phyloP scores from a whole-genome alignment of 352 stramenopile genomes.

The Phytophthora rubi region DNA sequence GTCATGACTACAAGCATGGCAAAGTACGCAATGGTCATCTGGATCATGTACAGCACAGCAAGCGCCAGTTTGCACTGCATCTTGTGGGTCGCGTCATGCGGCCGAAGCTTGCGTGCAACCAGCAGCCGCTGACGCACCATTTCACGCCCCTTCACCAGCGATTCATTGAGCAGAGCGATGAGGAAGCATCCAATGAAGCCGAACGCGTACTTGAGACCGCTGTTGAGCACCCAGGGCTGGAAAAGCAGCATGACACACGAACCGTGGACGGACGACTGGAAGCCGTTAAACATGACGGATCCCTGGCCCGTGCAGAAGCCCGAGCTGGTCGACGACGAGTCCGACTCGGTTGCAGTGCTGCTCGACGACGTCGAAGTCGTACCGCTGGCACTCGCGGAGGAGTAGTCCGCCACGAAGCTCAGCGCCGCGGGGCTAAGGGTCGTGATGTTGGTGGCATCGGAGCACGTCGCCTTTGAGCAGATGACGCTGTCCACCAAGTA shows the following conservation, averaged over 20 bases:
- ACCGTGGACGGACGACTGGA: constrained; percentile 75
- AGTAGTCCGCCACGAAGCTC: constrained; percentile 39
- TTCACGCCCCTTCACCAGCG: constrained; percentile 63
- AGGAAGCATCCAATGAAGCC: constrained; percentile 74
- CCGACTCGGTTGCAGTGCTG: constrained; percentile 28
- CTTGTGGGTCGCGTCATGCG: constrained; percentile 62
- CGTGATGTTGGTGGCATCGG: constrained; percentile 67
- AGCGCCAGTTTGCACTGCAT: constrained; percentile 68
- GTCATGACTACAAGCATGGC: constrained; percentile 87
- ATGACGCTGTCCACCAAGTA: constrained; percentile 61
- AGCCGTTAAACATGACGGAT: constrained; percentile 86
- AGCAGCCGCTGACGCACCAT: constrained; percentile 56
- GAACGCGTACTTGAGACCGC: constrained; percentile 71
- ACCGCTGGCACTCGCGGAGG: constrained; percentile 26
- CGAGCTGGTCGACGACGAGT: constrained; percentile 32
- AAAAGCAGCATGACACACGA: constrained; percentile 83
- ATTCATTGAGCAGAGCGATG: constrained; percentile 73
- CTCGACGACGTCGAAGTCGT: constrained; percentile 29
- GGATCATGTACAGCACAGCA: constrained; percentile 74
- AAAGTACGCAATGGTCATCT: constrained; percentile 87
- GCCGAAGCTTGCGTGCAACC: constrained; percentile 38
- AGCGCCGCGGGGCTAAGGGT: constrained; percentile 55
- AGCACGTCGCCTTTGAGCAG: constrained; percentile 61
- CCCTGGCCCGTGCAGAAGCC: constrained; percentile 70
- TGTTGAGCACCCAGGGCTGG: constrained; percentile 81